Percentiles rank a stretch among this genome's conserved stretches.
phyloP scores from a whole-genome alignment of 1,284 basidiomycete species.

The Mycena citricolor region DNA sequence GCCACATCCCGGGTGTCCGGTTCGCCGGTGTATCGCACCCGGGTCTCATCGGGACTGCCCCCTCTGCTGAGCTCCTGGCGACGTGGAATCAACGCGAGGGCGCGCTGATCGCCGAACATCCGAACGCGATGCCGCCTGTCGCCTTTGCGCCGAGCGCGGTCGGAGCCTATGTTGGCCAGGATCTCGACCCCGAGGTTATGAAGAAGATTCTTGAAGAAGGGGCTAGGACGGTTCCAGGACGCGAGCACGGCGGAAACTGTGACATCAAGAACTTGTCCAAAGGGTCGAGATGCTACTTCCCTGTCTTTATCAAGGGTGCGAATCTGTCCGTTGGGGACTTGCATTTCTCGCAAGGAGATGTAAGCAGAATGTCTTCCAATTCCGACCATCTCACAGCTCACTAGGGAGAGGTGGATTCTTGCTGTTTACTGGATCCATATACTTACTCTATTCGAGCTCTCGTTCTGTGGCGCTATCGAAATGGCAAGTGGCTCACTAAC shows the following conservation, averaged over 20 bases:
- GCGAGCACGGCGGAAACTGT: slow-evolving; percentile 82
- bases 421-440: background rate
- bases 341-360: slow-evolving; percentile 83
- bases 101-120: slow-evolving; percentile 59
- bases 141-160: slow-evolving; percentile 61
- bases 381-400: too few species aligned
- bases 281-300: slow-evolving; percentile 74
- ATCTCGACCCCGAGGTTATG: slow-evolving; percentile 47
- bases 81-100: slow-evolving; percentile 76
- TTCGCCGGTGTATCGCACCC: slow-evolving; percentile 81
- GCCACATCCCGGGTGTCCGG: slow-evolving; percentile 77
- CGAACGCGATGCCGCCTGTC: slow-evolving; percentile 58
- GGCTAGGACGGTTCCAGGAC: slow-evolving; percentile 73
- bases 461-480: slow-evolving; percentile 80
- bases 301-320: slow-evolving; percentile 75
- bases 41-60: slow-evolving; percentile 75
- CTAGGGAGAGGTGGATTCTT: slow-evolving; percentile 53
- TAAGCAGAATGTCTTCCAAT: slow-evolving; percentile 35
- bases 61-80: slow-evolving; percentile 67
- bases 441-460: slow-evolving; percentile 40
- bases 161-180: slow-evolving; percentile 72
- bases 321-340: slow-evolving; percentile 79
- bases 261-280: slow-evolving; percentile 80
- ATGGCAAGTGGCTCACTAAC: too few species aligned
- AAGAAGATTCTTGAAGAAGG: slow-evolving; percentile 67